Evolutionary conservation across 148 eudicot species (phyloP).

Genomic region (Silene uniflora): DNA sequence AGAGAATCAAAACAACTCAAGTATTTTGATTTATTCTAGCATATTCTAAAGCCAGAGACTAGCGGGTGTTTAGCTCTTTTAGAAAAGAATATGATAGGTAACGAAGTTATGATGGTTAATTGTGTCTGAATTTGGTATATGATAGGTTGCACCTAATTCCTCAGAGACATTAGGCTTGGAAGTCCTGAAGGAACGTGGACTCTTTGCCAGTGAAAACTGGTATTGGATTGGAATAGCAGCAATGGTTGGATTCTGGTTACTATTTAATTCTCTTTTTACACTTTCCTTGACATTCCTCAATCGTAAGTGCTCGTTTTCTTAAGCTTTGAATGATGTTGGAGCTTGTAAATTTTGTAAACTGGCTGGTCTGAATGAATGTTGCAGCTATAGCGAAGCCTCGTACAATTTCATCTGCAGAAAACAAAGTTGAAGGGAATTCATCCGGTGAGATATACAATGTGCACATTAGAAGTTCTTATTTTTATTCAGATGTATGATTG

Average conservation of each 20-base stretch:
- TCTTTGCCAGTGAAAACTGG: constrained; percentile 30
- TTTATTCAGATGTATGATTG: neutral
- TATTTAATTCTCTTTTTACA: constrained; percentile 37
- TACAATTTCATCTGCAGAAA: neutral
- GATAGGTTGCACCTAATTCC: neutral
- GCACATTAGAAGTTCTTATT: neutral
- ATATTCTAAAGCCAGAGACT: too few species aligned
- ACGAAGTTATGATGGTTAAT: neutral
- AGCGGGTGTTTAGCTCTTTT: too few species aligned
- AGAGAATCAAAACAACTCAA: too few species aligned
- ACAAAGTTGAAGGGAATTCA: neutral
- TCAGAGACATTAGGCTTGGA: constrained; percentile 24
- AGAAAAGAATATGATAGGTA: neutral
- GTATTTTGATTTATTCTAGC: neutral
- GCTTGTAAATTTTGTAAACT: neutral
- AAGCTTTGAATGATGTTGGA: neutral
- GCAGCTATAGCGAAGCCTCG: constrained; percentile 4
- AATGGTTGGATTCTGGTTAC: constrained; percentile 41
- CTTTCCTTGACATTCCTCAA: constrained; percentile 48
- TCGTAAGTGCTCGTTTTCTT: constrained; percentile 33
- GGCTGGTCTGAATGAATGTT: neutral
- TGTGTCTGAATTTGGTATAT: neutral
- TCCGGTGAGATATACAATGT: neutral
- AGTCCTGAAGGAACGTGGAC: constrained; percentile 35
- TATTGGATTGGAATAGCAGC: constrained; percentile 50